Evolutionary conservation across 768 basidiomycete species (phyloP).

Genomic region (Suillus subalutaceus): DNA sequence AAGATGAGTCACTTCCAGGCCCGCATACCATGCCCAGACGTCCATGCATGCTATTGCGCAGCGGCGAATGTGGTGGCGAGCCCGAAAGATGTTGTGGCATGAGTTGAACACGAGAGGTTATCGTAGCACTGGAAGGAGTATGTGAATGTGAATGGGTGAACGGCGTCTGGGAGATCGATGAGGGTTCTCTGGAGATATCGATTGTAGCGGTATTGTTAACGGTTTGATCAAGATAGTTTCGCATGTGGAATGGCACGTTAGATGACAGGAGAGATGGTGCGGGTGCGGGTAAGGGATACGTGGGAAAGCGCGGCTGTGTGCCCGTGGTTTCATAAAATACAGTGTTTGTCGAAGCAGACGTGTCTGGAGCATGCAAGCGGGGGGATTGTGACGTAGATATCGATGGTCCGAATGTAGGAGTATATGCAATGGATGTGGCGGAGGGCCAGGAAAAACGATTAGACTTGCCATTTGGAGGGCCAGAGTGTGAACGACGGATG

Average conservation of each 20-base stretch:
- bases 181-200: slow-evolving; percentile 5
- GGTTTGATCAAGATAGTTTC: slow-evolving; percentile 8
- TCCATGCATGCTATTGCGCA: slow-evolving; percentile 24
- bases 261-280: slow-evolving; percentile 32
- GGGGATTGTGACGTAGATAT: slow-evolving; percentile 36
- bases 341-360: slow-evolving; percentile 41
- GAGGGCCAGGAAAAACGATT: slow-evolving; percentile 46
- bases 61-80: slow-evolving; percentile 35
- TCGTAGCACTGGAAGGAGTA: slow-evolving; percentile 51
- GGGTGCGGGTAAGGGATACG: slow-evolving; percentile 32
- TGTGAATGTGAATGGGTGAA: slow-evolving; percentile 51
- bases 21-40: slow-evolving; percentile 17
- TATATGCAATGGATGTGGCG: slow-evolving; percentile 40
- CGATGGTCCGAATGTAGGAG: slow-evolving; percentile 52
- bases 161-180: slow-evolving; percentile 8
- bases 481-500: slow-evolving; percentile 47
- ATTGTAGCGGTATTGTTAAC: slow-evolving; percentile 8
- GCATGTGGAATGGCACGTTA: slow-evolving; percentile 34
- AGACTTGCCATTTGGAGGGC: slow-evolving; percentile 40
- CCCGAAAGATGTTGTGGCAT: slow-evolving; percentile 20
- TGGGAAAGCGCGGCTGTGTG: slow-evolving; percentile 34
- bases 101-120: slow-evolving; percentile 37
- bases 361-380: slow-evolving; percentile 39
- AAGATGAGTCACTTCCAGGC: slow-evolving; percentile 53
- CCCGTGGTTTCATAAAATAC: slow-evolving; percentile 68